phyloP scores from a whole-genome alignment of 768 basidiomycete species.

The Hortiboletus campestris region DNA sequence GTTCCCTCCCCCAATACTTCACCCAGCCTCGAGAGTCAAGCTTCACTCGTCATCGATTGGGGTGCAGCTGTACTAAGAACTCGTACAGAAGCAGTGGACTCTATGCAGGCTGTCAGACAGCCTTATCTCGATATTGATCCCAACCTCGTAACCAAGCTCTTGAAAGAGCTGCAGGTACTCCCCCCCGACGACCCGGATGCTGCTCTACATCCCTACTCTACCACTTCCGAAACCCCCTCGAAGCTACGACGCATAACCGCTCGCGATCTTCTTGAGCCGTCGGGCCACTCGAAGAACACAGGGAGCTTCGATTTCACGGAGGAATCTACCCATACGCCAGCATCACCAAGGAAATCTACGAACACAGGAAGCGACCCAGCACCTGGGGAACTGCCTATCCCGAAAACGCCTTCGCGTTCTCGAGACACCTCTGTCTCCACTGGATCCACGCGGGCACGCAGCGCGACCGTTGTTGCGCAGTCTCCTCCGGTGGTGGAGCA shows the following conservation, averaged over 20 bases:
- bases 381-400: slow-evolving; percentile 5
- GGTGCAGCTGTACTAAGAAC: slow-evolving; percentile 37
- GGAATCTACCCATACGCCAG: background rate
- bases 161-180: slow-evolving; percentile 21
- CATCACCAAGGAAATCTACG: slow-evolving; percentile 9
- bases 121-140: slow-evolving; percentile 26
- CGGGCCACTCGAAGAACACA: slow-evolving; percentile 6
- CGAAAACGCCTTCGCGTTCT: slow-evolving; percentile 21
- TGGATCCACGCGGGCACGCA: slow-evolving; percentile 15
- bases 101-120: slow-evolving; percentile 22
- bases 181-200: slow-evolving; percentile 15
- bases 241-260: slow-evolving; percentile 17
- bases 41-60: slow-evolving; percentile 54
- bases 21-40: slow-evolving; percentile 51
- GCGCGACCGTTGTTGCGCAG: slow-evolving; percentile 12
- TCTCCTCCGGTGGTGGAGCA: slow-evolving; percentile 3
- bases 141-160: slow-evolving; percentile 18
- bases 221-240: slow-evolving; percentile 1
- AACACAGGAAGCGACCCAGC: slow-evolving; percentile 4
- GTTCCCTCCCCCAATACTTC: slow-evolving; percentile 40
- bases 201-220: background rate
- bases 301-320: slow-evolving; percentile 4
- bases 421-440: slow-evolving; percentile 18
- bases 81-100: slow-evolving; percentile 20
- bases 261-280: slow-evolving; percentile 25